A percentile compares a stretch with the other conserved stretches of the same genome.
Evolutionary conservation across 2,329 filamentous ascomycete species (phyloP).

Genomic region (Ceratocystis cubensis): DNA sequence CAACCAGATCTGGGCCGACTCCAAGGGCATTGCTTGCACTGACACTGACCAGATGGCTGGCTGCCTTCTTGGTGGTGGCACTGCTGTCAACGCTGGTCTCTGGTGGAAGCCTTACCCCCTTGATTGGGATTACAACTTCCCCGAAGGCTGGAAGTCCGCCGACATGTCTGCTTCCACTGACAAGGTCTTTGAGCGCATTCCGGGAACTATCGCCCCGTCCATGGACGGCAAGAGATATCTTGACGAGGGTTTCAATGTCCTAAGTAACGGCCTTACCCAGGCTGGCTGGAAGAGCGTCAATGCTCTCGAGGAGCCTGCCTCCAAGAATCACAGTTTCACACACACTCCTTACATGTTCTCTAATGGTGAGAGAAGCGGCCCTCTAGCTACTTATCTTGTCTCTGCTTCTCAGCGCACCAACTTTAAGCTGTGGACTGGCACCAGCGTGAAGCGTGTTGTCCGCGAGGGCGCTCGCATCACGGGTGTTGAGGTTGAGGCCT

Average conservation of each 20-base stretch:
- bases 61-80: conserved; percentile 56
- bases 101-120: conserved; percentile 53
- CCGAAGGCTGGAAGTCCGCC: conserved; percentile 53
- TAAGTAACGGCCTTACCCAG: conserved; percentile 45
- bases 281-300: conserved; percentile 49
- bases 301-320: conserved; percentile 43
- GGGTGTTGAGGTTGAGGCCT: conserved; percentile 54
- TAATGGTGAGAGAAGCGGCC: conserved; percentile 54
- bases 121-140: conserved; percentile 64
- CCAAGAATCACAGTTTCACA: conserved; percentile 54
- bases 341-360: conserved; percentile 56
- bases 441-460: conserved; percentile 53
- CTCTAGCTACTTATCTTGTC: conserved; percentile 58
- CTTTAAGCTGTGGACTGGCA: conserved; percentile 55
- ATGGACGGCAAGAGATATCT: conserved; percentile 53
- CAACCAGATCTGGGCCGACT: conserved; percentile 56
- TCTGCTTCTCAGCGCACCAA: conserved; percentile 46
- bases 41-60: conserved; percentile 64
- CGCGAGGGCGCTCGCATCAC: conserved; percentile 49
- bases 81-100: conserved; percentile 54
- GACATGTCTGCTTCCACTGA: conserved; percentile 49
- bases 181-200: conserved; percentile 56
- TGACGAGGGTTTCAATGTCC: conserved; percentile 52
- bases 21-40: conserved; percentile 50
- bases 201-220: conserved; percentile 54